Evolutionary conservation across 129 eudicot species (phyloP), one percentile per base, ranked within the genome.

Genomic region (Rutidosis leptorrhynchoides): DNA sequence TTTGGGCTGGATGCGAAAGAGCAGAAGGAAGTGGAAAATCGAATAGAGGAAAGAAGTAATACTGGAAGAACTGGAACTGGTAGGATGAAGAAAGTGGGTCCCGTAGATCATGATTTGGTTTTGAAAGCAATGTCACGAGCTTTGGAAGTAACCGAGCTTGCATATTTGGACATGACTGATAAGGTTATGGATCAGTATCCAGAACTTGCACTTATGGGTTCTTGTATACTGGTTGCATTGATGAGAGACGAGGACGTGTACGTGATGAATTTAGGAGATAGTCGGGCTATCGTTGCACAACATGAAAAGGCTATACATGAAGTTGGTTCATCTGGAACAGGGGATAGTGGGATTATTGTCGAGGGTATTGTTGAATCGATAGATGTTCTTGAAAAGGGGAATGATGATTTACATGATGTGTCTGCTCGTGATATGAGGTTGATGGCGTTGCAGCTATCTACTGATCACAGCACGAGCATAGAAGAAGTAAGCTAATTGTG

Each of bases 171-270:
- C 69, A 81, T 91, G 97, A 85, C 96, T 2, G 89, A 91, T 58
- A 87, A 83, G 83, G 93, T 87, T 70, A 89, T 91, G 82, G 97
- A 87, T 77, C 86, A 83, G 64, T 85, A 87, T 74, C 95, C 97
- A 1, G 97, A 91, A 78, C 94, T 91, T 78, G 97, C 97, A 4
- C 66, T 91, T 70, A 91, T 91, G 97, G 97, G 97, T 77, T 91
- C 97, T 17, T 91, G 97, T 76, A 80, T 91, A 68, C 74, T 91
- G 77, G 97, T 81, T 72, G 97, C 65, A 29, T 71, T 91, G 76
- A 91, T 91, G 97, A 84, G 96, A 46, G 96, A 91, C 53, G 96
- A 91, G 68, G 97, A 91, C 77, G 97, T 91, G 45, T 91, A 91
- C 77, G 97, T 91, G 86, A 91, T 91, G 97, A 91, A 91, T 77